These are phyloP conservation scores for Eucalyptus coolabah DNA, from an alignment of 345 rosid genomes.

Conservation along the genomic window DNA sequence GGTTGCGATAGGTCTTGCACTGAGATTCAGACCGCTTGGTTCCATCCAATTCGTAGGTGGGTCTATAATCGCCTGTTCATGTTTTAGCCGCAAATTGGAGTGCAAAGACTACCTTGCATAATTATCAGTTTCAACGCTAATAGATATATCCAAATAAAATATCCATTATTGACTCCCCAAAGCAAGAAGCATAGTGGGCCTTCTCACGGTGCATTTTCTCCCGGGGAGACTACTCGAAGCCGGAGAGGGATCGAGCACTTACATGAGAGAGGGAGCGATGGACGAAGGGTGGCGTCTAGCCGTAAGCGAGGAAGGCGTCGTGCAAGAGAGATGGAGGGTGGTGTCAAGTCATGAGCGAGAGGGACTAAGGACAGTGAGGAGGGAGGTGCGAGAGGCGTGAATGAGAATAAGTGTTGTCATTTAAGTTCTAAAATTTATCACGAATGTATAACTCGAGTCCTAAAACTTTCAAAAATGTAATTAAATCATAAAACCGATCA, in stretches of 20 bases:
- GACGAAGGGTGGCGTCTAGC: background rate
- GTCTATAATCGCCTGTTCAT: background rate
- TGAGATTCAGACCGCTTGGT: too few relatives aligned
- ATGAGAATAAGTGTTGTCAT: background rate
- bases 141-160: too few relatives aligned
- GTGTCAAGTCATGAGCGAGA: too few relatives aligned
- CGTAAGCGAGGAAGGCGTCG: background rate
- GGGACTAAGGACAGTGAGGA: background rate
- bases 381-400: background rate
- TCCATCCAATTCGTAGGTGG: too few relatives aligned
- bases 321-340: background rate
- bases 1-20: too few relatives aligned
- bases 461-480: too few relatives aligned
- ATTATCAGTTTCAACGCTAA: background rate
- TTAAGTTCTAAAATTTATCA: fast-evolving
- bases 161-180: background rate
- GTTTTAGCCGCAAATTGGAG: background rate
- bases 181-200: background rate
- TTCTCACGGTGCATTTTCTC: background rate
- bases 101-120: background rate
- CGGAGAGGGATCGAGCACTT: background rate
- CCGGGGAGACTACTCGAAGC: too few relatives aligned
- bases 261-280: background rate
- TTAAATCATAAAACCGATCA: fast-evolving
- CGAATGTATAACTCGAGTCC: fast-evolving